phyloP scores from a whole-genome alignment of 2,329 filamentous ascomycete genomes.

The Penicillium vulpinum region DNA sequence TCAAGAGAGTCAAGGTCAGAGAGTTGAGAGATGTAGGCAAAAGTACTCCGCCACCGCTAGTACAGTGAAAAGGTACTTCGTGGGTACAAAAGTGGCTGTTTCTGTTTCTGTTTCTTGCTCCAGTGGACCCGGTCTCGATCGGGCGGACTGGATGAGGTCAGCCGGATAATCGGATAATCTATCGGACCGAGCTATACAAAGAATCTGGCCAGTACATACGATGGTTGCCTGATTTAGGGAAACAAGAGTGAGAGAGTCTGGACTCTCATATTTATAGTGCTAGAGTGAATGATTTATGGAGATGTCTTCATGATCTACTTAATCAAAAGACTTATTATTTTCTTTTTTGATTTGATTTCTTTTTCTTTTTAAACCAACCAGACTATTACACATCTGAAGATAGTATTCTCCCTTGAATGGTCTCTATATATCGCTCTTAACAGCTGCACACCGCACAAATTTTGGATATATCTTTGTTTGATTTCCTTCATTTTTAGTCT shows the following conservation, averaged over 20 bases:
- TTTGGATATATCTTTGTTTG: background rate
- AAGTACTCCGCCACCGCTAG: slow-evolving; percentile 29
- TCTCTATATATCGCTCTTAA: background rate
- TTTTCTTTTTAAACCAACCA: background rate
- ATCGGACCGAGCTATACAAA: slow-evolving; percentile 4
- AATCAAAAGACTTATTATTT: background rate
- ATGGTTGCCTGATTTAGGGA: background rate
- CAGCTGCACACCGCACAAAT: background rate
- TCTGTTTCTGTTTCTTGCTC: slow-evolving; percentile 2
- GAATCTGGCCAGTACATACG: too few species aligned
- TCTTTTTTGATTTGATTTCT: background rate
- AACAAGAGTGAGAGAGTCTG: background rate
- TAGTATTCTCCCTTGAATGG: background rate
- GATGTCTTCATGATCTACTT: background rate
- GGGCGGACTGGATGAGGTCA: background rate
- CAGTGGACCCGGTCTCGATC: slow-evolving; percentile 12
- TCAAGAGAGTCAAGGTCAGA: slow-evolving; percentile 2
- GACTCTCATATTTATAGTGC: slow-evolving; percentile 3
- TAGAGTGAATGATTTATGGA: background rate
- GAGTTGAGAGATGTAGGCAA: slow-evolving; percentile 10
- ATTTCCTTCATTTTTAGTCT: too few species aligned
- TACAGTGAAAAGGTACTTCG: slow-evolving; percentile 21
- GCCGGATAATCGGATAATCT: slow-evolving; percentile 5
- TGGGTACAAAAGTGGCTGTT: slow-evolving; percentile 9
- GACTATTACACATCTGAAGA: background rate